Conservation (phyloP, 768 basidiomycete species). For the Lactarius evosmus region DNA sequence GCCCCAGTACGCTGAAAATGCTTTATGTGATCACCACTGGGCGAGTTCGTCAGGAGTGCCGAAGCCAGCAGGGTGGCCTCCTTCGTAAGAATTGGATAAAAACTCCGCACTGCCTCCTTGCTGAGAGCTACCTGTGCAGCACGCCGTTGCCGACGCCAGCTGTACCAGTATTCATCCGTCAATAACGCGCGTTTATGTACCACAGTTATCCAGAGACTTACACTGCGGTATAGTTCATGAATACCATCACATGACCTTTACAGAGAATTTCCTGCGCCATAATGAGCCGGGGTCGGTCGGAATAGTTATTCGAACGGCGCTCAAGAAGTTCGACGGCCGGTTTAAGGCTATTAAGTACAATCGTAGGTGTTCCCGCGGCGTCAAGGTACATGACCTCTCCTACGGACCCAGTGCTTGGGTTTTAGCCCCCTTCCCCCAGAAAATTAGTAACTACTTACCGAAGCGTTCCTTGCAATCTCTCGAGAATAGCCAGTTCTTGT, state of each 20-base stretch:
- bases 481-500: slow-evolving; percentile 7
- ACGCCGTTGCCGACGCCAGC: slow-evolving; percentile 34
- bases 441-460: not conserved
- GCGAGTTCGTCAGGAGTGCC: slow-evolving; percentile 32
- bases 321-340: slow-evolving; percentile 34
- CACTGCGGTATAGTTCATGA: slow-evolving; percentile 4
- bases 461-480: slow-evolving; percentile 8
- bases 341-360: slow-evolving; percentile 31
- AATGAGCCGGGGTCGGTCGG: slow-evolving; percentile 15
- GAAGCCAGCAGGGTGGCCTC: slow-evolving; percentile 34
- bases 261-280: slow-evolving; percentile 19
- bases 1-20: slow-evolving; percentile 33
- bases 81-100: slow-evolving; percentile 30
- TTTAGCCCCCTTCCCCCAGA: not conserved
- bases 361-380: slow-evolving; percentile 22
- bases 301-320: slow-evolving; percentile 31
- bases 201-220: not conserved
- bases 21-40: slow-evolving; percentile 29
- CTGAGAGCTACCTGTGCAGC: slow-evolving; percentile 31
- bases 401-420: not conserved
- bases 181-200: not conserved
- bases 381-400: slow-evolving; percentile 29
- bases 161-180: slow-evolving; percentile 8
- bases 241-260: slow-evolving; percentile 3
- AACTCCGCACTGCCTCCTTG: slow-evolving; percentile 27